Evolutionary conservation across 768 basidiomycete species (phyloP), one percentile per base, ranked within the genome.

Genomic region (Melanogaster broomeanus): DNA sequence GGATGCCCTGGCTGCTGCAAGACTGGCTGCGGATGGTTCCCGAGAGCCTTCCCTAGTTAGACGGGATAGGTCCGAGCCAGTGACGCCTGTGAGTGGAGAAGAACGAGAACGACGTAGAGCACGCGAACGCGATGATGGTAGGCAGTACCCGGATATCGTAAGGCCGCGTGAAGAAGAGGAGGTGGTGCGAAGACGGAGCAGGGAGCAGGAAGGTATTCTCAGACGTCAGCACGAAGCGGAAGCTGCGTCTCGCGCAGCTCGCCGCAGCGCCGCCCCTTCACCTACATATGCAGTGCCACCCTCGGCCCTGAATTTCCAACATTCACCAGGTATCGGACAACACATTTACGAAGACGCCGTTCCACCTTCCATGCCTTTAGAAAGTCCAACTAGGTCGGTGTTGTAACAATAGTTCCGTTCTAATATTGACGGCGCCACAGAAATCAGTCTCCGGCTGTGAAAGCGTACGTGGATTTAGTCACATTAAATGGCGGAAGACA

Each of bases 151-250:
- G 49, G 77, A 77, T 49, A 78, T 75, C 42, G 65, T 71, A 58
- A 70, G 74, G 49, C 66, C 64, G 35, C 67, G 75, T n/a, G 77
- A 79, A 54, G 77, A 80, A 52, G 79, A 80, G 42, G 77, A 76
- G 4, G 57, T 57, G 1, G 70, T 72, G 52, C 69, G 75, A 52
- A 75, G 75, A 57, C 70, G 77, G 49, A 73, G 68, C 49, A 72
- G 73, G 44, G 81, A 85, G 50, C 79, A 84, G 49, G 81, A 82
- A 10, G 83, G 77, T 0, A 83, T 87, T 51, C 51, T 73, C 7
- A 73, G 72, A 38, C 72, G 86, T 44, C 86, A 87, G 60, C 78
- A 78, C 43, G 85, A 86, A 59, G 79, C 81, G 7, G 79, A 84
- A 13, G 70, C 74, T 13, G 74, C 75, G 27, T 79, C 79, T 31